Evolutionary conservation across 2,329 filamentous ascomycete species (phyloP).

Genomic region (Xylaria sp.): DNA sequence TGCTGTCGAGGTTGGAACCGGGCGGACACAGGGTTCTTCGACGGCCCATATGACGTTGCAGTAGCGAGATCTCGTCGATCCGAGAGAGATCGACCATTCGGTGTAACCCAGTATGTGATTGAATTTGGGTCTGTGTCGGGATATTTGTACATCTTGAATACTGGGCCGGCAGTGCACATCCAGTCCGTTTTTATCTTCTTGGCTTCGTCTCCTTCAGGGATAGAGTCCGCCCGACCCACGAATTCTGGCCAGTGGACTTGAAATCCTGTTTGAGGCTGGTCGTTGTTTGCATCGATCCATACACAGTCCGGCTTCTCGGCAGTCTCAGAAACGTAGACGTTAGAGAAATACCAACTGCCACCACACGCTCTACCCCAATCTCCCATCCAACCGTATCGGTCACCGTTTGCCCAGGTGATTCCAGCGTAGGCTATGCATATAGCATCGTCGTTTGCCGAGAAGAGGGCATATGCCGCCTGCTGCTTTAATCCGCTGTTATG

Average conservation of each 20-base stretch:
- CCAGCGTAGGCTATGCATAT: conserved; percentile 35
- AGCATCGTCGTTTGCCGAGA: conserved; percentile 36
- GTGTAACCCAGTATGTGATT: conserved; percentile 27
- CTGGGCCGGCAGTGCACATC: conserved; percentile 28
- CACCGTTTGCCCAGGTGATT: conserved; percentile 28
- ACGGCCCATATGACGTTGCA: conserved; percentile 3
- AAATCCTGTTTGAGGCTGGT: conserved; percentile 39
- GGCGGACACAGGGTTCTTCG: conserved; percentile 24
- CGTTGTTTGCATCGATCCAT: conserved; percentile 36
- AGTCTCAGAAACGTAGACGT: conserved; percentile 24
- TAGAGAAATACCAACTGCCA: conserved; percentile 36
- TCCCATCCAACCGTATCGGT: conserved; percentile 34
- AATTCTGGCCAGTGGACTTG: conserved; percentile 43
- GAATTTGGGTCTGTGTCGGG: conserved; percentile 25
- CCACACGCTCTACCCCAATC: conserved; percentile 38
- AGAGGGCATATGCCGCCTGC: conserved; percentile 36
- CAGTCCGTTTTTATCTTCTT: conserved; percentile 27
- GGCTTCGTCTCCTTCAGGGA: conserved; percentile 5
- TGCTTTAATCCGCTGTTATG: conserved; percentile 25
- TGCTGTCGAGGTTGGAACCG: conserved; percentile 15
- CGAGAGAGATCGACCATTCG: conserved; percentile 8
- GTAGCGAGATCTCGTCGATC: background rate
- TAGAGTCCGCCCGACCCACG: conserved; percentile 1
- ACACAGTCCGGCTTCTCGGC: conserved; percentile 30
- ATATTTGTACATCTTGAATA: conserved; percentile 29